Evolutionary conservation across 2,329 filamentous ascomycete species (phyloP), one percentile per base, ranked within the genome.

Genomic region (Phialophora chinensis): DNA sequence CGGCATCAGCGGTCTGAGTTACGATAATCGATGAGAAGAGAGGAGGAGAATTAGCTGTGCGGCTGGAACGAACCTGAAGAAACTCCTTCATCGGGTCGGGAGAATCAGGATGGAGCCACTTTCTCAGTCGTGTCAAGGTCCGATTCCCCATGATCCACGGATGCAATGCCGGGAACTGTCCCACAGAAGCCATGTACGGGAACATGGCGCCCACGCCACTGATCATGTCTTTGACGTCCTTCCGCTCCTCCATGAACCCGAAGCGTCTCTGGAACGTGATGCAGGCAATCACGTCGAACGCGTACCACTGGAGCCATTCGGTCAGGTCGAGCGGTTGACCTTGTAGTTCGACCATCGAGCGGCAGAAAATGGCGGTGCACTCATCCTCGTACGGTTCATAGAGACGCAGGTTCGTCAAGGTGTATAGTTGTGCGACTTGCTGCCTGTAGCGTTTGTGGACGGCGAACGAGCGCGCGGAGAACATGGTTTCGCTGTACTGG

Each of bases 241-340:
- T 83, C 60, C 91, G 88, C 74, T 86, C 84, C 76, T 93, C 90
- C 1, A 93, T 79, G 69, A 93, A 93, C 0, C 91, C 91, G 62
- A 92, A 84, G 0, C 89, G 84, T 74, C 91, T 91, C 75, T 86
- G 87, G 78, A 69, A 69, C 2, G 67, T 68, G 38, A 69, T 62
- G 17, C 38, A 29, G 4, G 58, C 58, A n/a, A 69, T 92, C 12
- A 92, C 90, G 73, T 93, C 91, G 73, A 93, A 93, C 0, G 91
- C 91, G 71, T 91, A 93, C 75, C 88, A 93, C 74, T 93, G 91
- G 64, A 93, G 79, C 90, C 90, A 93, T 27, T 38, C 33, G 2
- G 57, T 56, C 23, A 71, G 38, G 52, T 72, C 66, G 42, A 67
- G 25, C 7, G 63, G 42, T 35, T 64, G 55, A n/a, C 64, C 66